phyloP scores from a whole-genome alignment of 2,329 filamentous ascomycete genomes.

The Niveomyces coronatus region DNA sequence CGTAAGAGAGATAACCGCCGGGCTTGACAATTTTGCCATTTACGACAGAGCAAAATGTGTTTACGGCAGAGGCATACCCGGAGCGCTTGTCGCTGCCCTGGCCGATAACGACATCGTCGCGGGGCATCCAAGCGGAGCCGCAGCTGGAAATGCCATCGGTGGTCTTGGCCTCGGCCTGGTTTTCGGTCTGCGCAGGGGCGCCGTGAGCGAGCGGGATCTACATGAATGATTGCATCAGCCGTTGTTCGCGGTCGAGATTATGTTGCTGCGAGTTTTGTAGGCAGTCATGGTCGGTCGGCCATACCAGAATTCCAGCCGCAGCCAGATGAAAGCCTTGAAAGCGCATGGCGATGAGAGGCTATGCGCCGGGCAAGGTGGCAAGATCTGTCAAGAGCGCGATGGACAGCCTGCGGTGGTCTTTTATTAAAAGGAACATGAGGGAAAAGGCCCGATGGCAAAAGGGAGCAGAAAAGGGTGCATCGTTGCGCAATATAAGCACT shows the following conservation, averaged over 20 bases:
- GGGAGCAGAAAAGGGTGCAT: too few species aligned
- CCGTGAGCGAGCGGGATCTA: conserved; percentile 4
- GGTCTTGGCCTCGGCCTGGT: conserved; percentile 4
- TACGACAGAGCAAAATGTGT: conserved; percentile 11
- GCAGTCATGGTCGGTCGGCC: too few species aligned
- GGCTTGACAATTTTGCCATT: conserved; percentile 11
- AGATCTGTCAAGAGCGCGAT: too few species aligned
- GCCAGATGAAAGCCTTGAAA: too few species aligned
- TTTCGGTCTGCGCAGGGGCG: too few species aligned
- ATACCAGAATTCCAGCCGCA: too few species aligned
- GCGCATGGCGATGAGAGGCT: too few species aligned
- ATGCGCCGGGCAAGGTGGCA: too few species aligned
- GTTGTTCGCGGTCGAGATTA: background rate
- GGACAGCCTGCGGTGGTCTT: too few species aligned
- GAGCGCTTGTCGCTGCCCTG: conserved; percentile 11
- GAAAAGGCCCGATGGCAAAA: too few species aligned
- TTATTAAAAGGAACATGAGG: too few species aligned
- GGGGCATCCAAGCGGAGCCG: conserved; percentile 13
- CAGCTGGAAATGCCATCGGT: conserved; percentile 14
- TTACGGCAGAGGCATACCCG: conserved; percentile 12
- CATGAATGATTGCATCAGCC: background rate
- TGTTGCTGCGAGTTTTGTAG: background rate
- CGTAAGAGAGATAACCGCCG: conserved; percentile 12
- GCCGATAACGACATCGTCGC: conserved; percentile 12
- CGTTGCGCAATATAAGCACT: too few species aligned